A percentile compares a stretch with the other conserved stretches of the same genome.
Conservation (phyloP, 148 eudicot species). For the Fagopyrum tataricum region DNA sequence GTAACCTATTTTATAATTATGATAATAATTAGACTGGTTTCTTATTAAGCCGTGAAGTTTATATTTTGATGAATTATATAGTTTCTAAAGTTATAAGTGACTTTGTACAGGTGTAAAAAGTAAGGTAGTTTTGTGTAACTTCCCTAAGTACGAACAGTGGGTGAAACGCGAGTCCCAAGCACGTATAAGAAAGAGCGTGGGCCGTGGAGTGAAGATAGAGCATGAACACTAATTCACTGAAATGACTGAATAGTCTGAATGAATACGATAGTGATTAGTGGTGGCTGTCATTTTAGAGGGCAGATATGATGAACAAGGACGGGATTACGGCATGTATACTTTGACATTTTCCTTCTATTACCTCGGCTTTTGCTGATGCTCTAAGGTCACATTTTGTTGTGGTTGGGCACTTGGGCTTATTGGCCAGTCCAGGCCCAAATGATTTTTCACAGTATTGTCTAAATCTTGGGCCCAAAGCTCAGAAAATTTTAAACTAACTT, state of each 20-base stretch:
- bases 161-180: neutral
- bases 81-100: no score
- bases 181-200: neutral
- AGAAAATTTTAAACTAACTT: neutral
- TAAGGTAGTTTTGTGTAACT: neutral
- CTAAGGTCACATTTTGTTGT: neutral
- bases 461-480: neutral
- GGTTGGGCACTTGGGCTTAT: neutral
- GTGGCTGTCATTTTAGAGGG: conserved; percentile 5
- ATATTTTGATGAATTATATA: no score
- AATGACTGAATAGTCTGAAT: neutral
- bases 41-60: no score
- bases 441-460: neutral
- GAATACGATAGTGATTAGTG: neutral
- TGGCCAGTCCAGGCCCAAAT: neutral
- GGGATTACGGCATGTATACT: neutral
- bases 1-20: no score
- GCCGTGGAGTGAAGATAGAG: neutral
- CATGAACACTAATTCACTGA: neutral
- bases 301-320: conserved; percentile 9
- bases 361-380: neutral
- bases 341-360: neutral
- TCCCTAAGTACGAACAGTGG: neutral
- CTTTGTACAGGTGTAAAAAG: no score
- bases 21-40: no score